A percentile compares a stretch with the other conserved stretches of the same genome.
Evolutionary conservation across 208 protist genomes (phyloP).

Genomic region (Acanthamoeba lenticulata): DNA sequence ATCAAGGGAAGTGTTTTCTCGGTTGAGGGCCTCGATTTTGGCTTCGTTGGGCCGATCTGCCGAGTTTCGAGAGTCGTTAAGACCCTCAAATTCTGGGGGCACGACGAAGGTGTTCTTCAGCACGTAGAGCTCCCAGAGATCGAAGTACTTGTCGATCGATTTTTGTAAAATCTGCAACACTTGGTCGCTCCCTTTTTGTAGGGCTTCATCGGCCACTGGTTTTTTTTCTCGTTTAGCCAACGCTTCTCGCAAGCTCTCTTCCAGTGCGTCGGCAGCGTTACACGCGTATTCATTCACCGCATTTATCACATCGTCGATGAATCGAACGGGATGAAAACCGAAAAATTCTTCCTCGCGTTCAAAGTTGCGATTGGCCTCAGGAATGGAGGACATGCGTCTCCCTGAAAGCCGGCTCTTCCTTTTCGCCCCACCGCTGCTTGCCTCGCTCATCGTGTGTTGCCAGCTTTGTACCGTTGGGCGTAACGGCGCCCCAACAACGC

Average conservation of each 20-base stretch:
- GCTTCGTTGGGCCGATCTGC: background rate
- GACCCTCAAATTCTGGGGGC: background rate
- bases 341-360: constrained; percentile 36
- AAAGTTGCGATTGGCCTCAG: background rate
- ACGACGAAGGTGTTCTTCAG: constrained; percentile 60
- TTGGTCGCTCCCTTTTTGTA: background rate
- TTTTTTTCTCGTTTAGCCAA: background rate
- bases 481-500: too few relatives aligned
- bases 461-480: too few relatives aligned
- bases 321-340: constrained; percentile 8
- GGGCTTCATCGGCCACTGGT: background rate
- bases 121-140: constrained; percentile 66
- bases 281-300: constrained; percentile 42
- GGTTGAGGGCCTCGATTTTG: background rate
- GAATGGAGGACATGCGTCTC: background rate
- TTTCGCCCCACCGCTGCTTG: background rate
- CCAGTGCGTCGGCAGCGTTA: constrained; percentile 18
- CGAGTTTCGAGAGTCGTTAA: background rate
- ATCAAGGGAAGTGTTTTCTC: background rate
- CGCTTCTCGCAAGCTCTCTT: background rate
- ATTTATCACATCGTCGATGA: constrained; percentile 46
- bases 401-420: background rate
- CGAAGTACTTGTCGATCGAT: constrained; percentile 44
- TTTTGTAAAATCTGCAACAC: constrained; percentile 33
- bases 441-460: background rate